A percentile compares a stretch with the other conserved stretches of the same genome.
Conservation (phyloP, 495 filamentous ascomycete genomes). For the Penicillium parvum region DNA sequence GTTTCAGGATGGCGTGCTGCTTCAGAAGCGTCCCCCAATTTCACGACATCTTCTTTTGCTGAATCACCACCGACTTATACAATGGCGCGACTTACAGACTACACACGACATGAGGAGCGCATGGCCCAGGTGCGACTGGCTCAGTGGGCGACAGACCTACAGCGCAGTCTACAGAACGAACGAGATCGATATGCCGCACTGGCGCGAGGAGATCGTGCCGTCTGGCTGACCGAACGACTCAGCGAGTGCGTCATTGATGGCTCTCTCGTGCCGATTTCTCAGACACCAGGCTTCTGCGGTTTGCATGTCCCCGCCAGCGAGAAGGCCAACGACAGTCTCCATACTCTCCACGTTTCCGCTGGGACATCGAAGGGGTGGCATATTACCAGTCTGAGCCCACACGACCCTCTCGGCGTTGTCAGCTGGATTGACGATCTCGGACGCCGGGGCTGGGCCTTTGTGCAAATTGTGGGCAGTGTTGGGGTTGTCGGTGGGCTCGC, state of each 20-base stretch:
- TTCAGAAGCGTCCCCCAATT: constrained; percentile 18
- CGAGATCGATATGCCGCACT: constrained; percentile 70
- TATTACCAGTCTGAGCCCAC: constrained; percentile 38
- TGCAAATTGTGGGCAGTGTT: constrained; percentile 75
- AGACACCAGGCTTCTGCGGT: constrained; percentile 33
- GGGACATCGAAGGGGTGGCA: constrained; percentile 24
- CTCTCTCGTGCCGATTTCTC: constrained; percentile 52
- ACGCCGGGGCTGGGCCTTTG: constrained; percentile 58
- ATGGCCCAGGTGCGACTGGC: constrained; percentile 76
- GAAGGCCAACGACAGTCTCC: constrained; percentile 18
- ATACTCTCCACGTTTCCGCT: constrained; percentile 23
- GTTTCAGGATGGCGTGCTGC: constrained; percentile 3
- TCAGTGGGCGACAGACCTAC: constrained; percentile 88
- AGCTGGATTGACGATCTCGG: constrained; percentile 65
- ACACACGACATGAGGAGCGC: constrained; percentile 66
- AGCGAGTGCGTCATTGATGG: constrained; percentile 73
- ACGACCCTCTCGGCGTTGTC: constrained; percentile 76
- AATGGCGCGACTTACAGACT: constrained; percentile 65
- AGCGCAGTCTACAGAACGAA: constrained; percentile 77
- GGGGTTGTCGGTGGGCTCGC: constrained; percentile 71
- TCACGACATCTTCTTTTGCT: constrained; percentile 20
- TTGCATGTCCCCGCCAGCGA: constrained; percentile 15
- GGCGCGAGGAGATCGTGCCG: constrained; percentile 64
- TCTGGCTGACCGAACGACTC: constrained; percentile 74
- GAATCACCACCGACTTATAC: constrained; percentile 55